Evolutionary conservation across 1,284 basidiomycete species (phyloP).

Genomic region (Irpex sp.): DNA sequence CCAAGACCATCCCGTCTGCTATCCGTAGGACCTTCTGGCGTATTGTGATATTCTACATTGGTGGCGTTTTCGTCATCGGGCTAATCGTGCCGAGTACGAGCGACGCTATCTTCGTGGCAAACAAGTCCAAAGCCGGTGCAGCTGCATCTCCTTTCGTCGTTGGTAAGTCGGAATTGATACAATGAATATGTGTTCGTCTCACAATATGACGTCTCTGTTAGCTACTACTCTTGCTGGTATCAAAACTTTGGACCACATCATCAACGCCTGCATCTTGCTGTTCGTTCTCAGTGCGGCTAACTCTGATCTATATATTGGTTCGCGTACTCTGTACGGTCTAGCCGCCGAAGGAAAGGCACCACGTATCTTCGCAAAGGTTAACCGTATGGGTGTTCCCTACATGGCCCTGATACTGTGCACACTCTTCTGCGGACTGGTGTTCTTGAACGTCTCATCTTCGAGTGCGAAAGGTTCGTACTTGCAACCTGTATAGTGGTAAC

Average conservation of each 20-base stretch:
- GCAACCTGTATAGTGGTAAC: background rate
- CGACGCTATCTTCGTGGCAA: slow-evolving; percentile 49
- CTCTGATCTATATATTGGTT: slow-evolving; percentile 64
- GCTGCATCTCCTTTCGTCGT: slow-evolving; percentile 81
- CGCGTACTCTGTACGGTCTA: slow-evolving; percentile 64
- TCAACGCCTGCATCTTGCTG: slow-evolving; percentile 74
- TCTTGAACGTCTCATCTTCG: slow-evolving; percentile 55
- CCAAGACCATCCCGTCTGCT: slow-evolving; percentile 55
- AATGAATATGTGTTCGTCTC: slow-evolving; percentile 26
- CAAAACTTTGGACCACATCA: slow-evolving; percentile 58
- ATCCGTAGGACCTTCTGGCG: slow-evolving; percentile 53
- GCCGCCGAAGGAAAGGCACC: slow-evolving; percentile 69
- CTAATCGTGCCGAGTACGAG: slow-evolving; percentile 47
- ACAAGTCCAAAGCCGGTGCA: slow-evolving; percentile 56
- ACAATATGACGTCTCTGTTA: slow-evolving; percentile 35
- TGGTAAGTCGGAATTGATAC: slow-evolving; percentile 38
- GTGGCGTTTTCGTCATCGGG: slow-evolving; percentile 66
- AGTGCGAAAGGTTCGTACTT: slow-evolving; percentile 43
- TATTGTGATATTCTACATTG: slow-evolving; percentile 71
- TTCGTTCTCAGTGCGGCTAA: slow-evolving; percentile 73
- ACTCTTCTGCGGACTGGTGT: slow-evolving; percentile 54
- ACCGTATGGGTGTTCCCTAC: slow-evolving; percentile 35
- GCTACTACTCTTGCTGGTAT: slow-evolving; percentile 50
- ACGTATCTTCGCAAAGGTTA: slow-evolving; percentile 49
- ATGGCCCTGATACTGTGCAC: slow-evolving; percentile 49